Evolutionary conservation across 2,329 filamentous ascomycete genomes (phyloP), one percentile per base, ranked within the genome.

Genomic region (Epichloe bromicola): DNA sequence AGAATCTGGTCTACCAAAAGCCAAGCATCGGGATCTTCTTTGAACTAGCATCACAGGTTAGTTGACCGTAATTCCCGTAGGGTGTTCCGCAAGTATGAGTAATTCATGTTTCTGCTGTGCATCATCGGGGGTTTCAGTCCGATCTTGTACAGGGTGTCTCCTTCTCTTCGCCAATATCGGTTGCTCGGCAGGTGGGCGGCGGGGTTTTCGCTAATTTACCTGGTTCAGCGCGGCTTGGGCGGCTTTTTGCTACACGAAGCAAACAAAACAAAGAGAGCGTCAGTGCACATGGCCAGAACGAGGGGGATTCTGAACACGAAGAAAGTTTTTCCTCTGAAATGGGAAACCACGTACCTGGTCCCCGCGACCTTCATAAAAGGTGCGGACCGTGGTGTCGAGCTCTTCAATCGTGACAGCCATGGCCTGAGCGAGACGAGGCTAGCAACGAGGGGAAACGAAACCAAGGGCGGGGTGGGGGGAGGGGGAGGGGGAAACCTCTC

Each of bases 11-110:
- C 93, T 62, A 97, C 93, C 67, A 96, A 81, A 58, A 97, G 80
- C 93, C 93, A 98, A 54, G 93, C 85, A 74, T 98, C 93, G 53
- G 91, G 90, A 64, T 97, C 95, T 74, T 97, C 93, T 71, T 97
- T 97, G 79, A 98, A 98, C 88, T 97, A 37, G 56, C 43, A 54
- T 56, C 50, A 19, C 56, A 23, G 50, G 55, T 58, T 44, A 63
- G 60, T 36, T 34, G 14, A 37, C 37, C 23, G 20, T 3, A 43
- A 7, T 14, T 12, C 12, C 4, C 19, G 17, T 15, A 40, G 17
- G 38, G 8, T 20, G 11, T 23, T 20, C 26, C 20, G n/a, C 36
- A 2, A 26, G 36, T 4, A 40, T 30, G 12, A 39, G 23, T 38
- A 41, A 5, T 10, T 34, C 23, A 20, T 7, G n/a, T 33, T 33